Base-by-base conservation (phyloP, 2,329 filamentous ascomycete genomes). In the Tolypocladium pustulatum region DNA sequence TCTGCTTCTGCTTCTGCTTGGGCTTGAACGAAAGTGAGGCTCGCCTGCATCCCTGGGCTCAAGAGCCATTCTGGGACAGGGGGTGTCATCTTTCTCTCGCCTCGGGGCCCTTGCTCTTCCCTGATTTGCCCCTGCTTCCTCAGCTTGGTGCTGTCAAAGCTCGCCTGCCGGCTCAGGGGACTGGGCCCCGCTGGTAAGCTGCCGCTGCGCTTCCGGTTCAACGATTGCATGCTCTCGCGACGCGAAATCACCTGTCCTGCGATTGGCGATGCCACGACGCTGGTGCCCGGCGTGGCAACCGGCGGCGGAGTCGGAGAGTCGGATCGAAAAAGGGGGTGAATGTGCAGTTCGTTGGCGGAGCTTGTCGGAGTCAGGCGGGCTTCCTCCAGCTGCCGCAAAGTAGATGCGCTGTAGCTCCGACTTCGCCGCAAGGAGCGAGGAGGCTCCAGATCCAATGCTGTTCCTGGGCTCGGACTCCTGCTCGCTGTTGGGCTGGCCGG, bases 251-350 rank as follows among this genome's bases (percentile, higher is more conserved):
- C 73, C 63, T 86, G 82, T 4, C 84, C 88, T 3, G 85, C 85
- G 46, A 85, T 81, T 0, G 88, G 88, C 3, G 88, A 85, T 0
- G 88, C 89, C 13, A 84, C 76, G 55, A 92, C 86, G 20, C 86
- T 79, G 0, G 89, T 92, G 0, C 87, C 86, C 0, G 87, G 85
- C 0, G 86, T 88, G 1, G 81, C 79, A 7, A 82, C 73, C 0
- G 88, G 83, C 1, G 87, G 85, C 9, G 87, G 87, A 1, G 78
- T 80, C 0, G 86, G 86, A 46, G 84, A 88, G 67, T 90, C 87
- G 7, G 85, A 86, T 60, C 89, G 81, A 75, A 92, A 91, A 3
- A 92, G 78, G 10, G 89, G 89, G 69, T 92, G 89, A 53, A 91
- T 91, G 67, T 91, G 84, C 4, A 84, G 78, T 69, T 91, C 87